Conservation (phyloP, 148 eudicot genomes). For the Rhododendron ovatum region DNA sequence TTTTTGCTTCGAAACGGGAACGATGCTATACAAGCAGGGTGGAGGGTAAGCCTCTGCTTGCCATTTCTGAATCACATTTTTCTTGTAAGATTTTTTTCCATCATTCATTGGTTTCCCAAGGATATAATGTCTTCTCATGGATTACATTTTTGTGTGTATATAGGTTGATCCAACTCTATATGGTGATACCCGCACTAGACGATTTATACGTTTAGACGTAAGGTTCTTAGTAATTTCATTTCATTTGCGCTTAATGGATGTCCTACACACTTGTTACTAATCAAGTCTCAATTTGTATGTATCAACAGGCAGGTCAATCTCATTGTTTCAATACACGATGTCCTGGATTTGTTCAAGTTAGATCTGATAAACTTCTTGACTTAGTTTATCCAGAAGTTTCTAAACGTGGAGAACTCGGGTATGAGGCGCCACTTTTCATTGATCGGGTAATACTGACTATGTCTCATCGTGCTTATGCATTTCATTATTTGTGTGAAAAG, state of each 20-base stretch:
- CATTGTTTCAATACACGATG: background rate
- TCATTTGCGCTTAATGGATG: background rate
- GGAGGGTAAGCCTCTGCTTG: background rate
- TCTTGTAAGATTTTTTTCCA: background rate
- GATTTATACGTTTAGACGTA: background rate
- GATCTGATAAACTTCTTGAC: background rate
- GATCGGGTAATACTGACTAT: background rate
- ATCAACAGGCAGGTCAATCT: background rate
- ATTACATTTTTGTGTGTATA: background rate
- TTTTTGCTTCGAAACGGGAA: background rate
- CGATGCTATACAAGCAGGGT: background rate
- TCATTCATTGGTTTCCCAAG: background rate
- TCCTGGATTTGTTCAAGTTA: background rate
- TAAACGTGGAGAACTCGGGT: background rate
- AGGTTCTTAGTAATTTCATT: background rate
- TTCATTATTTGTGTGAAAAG: too few relatives aligned
- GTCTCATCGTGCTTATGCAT: background rate
- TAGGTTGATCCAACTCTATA: background rate
- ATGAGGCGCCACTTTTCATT: background rate
- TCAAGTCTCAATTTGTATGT: background rate
- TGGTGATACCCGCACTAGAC: background rate
- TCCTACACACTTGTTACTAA: background rate
- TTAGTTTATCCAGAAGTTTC: background rate
- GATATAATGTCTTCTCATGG: background rate
- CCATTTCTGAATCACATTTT: background rate